phyloP scores from a whole-genome alignment of 2,329 filamentous ascomycete genomes.

The Epichloe coenophiala region DNA sequence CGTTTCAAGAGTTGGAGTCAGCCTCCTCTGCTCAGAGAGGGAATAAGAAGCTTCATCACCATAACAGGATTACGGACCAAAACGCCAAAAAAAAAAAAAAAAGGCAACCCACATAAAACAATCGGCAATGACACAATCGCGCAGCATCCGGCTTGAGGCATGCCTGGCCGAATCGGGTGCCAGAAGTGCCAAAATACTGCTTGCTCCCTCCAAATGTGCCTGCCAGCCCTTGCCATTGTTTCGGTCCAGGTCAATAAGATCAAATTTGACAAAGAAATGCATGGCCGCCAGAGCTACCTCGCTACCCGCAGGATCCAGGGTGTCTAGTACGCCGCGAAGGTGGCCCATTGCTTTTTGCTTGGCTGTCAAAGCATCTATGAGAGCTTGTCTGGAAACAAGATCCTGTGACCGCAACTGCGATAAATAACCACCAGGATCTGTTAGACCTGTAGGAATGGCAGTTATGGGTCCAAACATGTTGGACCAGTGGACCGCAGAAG shows the following conservation, averaged over 20 bases:
- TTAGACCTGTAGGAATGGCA: constrained; percentile 17
- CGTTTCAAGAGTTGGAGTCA: background rate
- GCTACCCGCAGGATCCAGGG: constrained; percentile 25
- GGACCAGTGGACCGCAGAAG: constrained; percentile 35
- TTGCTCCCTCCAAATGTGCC: constrained; percentile 31
- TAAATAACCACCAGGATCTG: constrained; percentile 23
- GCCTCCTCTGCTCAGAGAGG: background rate
- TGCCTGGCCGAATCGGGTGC: constrained; percentile 15
- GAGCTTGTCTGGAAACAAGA: constrained; percentile 23
- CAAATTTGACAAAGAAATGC: constrained; percentile 37
- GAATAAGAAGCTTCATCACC: background rate
- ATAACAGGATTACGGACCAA: background rate
- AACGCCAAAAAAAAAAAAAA: background rate
- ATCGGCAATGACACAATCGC: constrained; percentile 34
- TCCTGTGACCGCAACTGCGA: constrained; percentile 24
- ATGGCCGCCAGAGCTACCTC: constrained; percentile 34
- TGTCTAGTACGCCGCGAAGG: constrained; percentile 26
- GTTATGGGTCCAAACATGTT: constrained; percentile 26
- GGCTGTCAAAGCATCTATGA: constrained; percentile 33
- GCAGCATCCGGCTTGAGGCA: constrained; percentile 21
- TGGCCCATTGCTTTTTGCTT: constrained; percentile 33
- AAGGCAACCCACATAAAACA: constrained; percentile 29
- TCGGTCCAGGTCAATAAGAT: constrained; percentile 34
- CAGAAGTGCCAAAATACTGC: constrained; percentile 26
- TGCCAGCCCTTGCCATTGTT: constrained; percentile 30